Percentiles rank a stretch among this genome's conserved stretches.
These are phyloP conservation scores for Peziza echinospora DNA, from an alignment of 495 filamentous ascomycete genomes.

Conservation along the genomic window DNA sequence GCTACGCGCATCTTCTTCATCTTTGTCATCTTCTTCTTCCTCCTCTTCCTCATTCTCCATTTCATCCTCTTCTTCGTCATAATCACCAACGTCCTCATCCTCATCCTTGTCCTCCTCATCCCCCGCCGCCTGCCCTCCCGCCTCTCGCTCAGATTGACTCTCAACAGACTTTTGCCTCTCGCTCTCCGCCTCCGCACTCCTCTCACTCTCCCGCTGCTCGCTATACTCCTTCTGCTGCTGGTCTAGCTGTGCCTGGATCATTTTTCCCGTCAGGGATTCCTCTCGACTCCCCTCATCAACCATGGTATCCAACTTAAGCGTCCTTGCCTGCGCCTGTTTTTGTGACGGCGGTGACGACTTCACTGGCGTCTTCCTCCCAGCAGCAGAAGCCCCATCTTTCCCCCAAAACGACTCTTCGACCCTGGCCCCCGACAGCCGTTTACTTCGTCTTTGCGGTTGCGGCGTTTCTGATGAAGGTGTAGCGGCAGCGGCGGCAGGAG, in stretches of 20 bases:
- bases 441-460: no score
- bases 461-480: no score
- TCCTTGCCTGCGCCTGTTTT: no score
- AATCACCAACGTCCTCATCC: neutral
- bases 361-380: neutral
- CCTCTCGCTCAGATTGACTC: neutral
- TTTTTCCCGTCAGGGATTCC: neutral
- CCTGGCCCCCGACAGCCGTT: no score
- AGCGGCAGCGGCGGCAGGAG: no score
- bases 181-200: neutral
- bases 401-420: no score
- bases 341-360: no score
- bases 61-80: neutral
- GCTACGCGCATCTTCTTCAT: neutral
- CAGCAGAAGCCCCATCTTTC: neutral
- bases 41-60: neutral
- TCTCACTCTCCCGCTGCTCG: neutral
- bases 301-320: neutral
- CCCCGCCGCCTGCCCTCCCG: neutral
- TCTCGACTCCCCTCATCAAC: neutral
- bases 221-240: neutral
- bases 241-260: neutral
- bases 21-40: neutral
- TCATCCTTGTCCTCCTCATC: neutral
- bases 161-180: no score